Conservation (phyloP, 441 rosid species). For the Populus tomentosa region DNA sequence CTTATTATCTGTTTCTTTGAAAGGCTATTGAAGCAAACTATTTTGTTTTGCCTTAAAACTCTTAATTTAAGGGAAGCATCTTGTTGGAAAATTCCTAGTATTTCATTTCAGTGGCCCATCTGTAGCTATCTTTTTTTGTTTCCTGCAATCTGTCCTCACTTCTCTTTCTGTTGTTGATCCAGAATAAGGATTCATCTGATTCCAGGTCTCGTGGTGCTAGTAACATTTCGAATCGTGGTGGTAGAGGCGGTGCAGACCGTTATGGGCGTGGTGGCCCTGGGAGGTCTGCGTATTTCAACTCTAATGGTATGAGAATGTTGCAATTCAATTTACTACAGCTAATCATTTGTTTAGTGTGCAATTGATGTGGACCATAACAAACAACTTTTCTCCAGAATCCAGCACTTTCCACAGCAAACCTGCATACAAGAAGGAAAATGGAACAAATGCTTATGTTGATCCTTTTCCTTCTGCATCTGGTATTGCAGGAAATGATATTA, state of each 20-base stretch:
- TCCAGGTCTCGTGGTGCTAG: conserved; percentile 54
- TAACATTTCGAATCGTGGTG: conserved; percentile 55
- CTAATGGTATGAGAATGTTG: conserved; percentile 53
- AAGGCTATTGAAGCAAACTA: neutral
- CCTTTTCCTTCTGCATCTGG: conserved; percentile 54
- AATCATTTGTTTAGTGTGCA: conserved; percentile 1
- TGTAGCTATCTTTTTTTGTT: conserved; percentile 3
- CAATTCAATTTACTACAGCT: conserved; percentile 5
- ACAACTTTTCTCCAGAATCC: conserved; percentile 46
- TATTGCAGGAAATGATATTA: conserved; percentile 33
- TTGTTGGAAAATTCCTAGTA: neutral
- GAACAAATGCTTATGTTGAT: conserved; percentile 46
- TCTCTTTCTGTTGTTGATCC: conserved; percentile 20
- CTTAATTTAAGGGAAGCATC: no score
- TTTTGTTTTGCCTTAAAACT: neutral
- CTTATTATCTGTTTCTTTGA: neutral
- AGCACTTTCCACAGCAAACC: conserved; percentile 57
- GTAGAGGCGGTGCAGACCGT: conserved; percentile 69
- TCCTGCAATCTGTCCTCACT: neutral
- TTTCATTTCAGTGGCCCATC: neutral
- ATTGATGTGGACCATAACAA: neutral
- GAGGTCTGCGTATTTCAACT: conserved; percentile 35
- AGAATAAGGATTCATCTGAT: conserved; percentile 73
- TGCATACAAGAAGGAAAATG: conserved; percentile 75
- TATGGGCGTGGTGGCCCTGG: conserved; percentile 45